phyloP scores from a whole-genome alignment of 768 basidiomycete genomes.

The Boletellus ananas region DNA sequence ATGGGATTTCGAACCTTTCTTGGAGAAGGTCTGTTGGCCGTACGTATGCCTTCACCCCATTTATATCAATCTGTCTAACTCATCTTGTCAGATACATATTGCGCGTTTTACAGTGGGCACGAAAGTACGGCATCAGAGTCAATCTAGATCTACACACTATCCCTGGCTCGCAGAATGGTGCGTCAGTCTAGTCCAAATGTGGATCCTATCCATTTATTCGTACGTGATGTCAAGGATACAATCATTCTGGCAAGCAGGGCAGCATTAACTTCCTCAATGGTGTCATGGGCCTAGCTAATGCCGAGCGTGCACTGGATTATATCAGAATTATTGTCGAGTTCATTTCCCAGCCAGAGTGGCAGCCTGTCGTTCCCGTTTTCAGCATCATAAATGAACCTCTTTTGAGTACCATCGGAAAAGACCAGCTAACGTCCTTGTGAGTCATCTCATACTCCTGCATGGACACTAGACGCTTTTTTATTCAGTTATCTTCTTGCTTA shows the following conservation, averaged over 20 bases:
- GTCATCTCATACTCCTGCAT: slow-evolving; percentile 16
- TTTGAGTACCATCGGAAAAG: slow-evolving; percentile 47
- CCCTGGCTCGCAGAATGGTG: slow-evolving; percentile 78
- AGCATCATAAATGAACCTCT: slow-evolving; percentile 66
- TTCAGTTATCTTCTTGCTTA: slow-evolving; percentile 55
- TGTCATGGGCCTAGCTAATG: slow-evolving; percentile 85
- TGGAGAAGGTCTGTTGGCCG: slow-evolving; percentile 73
- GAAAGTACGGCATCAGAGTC: slow-evolving; percentile 88
- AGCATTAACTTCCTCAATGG: slow-evolving; percentile 60
- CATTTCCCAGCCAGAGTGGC: slow-evolving; percentile 72
- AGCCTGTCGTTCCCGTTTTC: slow-evolving; percentile 56
- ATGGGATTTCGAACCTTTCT: slow-evolving; percentile 71
- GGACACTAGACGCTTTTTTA: slow-evolving; percentile 2
- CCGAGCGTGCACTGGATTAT: slow-evolving; percentile 71
- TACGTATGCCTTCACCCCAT: slow-evolving; percentile 27
- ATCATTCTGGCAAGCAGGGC: slow-evolving; percentile 61
- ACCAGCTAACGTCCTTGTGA: slow-evolving; percentile 58
- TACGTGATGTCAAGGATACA: slow-evolving; percentile 38
- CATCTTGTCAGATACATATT: slow-evolving; percentile 57
- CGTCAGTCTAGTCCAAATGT: background rate
- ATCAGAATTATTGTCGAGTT: slow-evolving; percentile 77
- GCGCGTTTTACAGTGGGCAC: slow-evolving; percentile 72
- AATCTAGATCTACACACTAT: slow-evolving; percentile 76
- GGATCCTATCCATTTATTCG: background rate
- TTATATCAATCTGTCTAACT: slow-evolving; percentile 4